Base-by-base conservation (phyloP, 2,329 filamentous ascomycete species). In the Colletotrichum incanum region DNA sequence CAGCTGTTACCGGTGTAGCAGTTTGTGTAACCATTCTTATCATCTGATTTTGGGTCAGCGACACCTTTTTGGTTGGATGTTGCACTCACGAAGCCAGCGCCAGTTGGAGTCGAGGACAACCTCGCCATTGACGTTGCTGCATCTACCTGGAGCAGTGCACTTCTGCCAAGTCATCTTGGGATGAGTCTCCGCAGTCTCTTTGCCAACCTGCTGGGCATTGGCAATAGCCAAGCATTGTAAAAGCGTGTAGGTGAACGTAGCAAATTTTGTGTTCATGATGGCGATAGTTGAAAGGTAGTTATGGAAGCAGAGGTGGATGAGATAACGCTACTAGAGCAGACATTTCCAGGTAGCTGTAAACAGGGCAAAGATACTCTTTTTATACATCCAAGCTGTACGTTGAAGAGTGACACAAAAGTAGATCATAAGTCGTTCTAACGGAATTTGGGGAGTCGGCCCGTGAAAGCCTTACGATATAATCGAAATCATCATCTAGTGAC, bases 51-150 rank as follows among this genome's bases (percentile, higher is more conserved):
- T 3, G 18, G 9, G 28, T 23, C 14, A 31, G 45, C 23, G 18
- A 43, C 16, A 34, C 11, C 9, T 28, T 45, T 16, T n/a, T 77
- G 75, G 78, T 2, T 16, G 41, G 12, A 18, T 18, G 11, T 18
- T 3, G 2, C 5, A 34, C 58, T n/a, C 20, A 60, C 88, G 86
- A 41, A 87, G 78, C 87, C 87, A 89, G 68, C 87, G 85, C 86
- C 86, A 89, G 80, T 88, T 88, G 73, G 86, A 75, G 75, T 89
- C 87, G 74, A 89, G 79, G 52, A 86, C 84, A 54, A 89, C 80
- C 60, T 83, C 83, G 49, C 82, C 84, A 62, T 78, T 78, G 72
- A 85, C 81, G 26, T 80, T 81, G 76, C 84, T 86, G 59, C 80
- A 81, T 52, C 83, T 82, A 41, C 76, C 79, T 12, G 58, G 58